These are phyloP conservation scores for Trametes pubescens DNA, from an alignment of 1,284 basidiomycete genomes.

Conservation along the genomic window DNA sequence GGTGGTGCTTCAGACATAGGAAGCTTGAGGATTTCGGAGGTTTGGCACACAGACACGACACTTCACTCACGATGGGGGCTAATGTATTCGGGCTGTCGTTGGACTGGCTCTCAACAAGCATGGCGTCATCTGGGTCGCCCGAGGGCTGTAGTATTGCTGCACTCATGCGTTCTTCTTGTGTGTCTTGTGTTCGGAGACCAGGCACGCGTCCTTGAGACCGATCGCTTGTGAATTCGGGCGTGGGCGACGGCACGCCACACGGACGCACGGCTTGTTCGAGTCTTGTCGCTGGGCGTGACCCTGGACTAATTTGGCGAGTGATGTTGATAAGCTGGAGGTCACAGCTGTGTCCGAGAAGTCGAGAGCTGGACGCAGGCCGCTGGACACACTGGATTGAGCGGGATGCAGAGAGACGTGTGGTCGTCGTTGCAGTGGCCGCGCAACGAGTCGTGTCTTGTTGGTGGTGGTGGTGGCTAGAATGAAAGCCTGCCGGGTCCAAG, in stretches of 20 bases:
- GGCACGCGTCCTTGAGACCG: constrained; percentile 16
- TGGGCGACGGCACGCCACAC: constrained; percentile 23
- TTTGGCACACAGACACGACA: constrained; percentile 5
- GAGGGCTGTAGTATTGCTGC: constrained; percentile 17
- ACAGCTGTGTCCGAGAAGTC: background rate
- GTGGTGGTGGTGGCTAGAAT: constrained; percentile 29
- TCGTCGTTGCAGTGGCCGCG: constrained; percentile 24
- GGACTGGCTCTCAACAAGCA: constrained; percentile 9
- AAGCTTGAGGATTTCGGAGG: constrained; percentile 13
- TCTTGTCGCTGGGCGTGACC: constrained; percentile 20
- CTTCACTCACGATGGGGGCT: constrained; percentile 26
- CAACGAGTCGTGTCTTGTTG: constrained; percentile 18
- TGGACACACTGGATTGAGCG: background rate
- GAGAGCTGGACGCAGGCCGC: background rate
- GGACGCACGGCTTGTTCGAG: constrained; percentile 15
- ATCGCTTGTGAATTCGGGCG: background rate
- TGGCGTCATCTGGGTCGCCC: constrained; percentile 1
- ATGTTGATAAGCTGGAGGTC: constrained; percentile 23
- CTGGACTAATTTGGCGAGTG: constrained; percentile 25
- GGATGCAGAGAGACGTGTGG: constrained; percentile 8
- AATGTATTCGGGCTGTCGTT: constrained; percentile 14
- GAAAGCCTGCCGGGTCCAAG: constrained; percentile 15
- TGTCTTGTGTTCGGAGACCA: constrained; percentile 9
- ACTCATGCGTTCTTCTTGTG: constrained; percentile 22
- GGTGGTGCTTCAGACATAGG: constrained; percentile 12